Evolutionary conservation across 2,329 filamentous ascomycete species (phyloP).

Genomic region (Xylariaceae sp.): DNA sequence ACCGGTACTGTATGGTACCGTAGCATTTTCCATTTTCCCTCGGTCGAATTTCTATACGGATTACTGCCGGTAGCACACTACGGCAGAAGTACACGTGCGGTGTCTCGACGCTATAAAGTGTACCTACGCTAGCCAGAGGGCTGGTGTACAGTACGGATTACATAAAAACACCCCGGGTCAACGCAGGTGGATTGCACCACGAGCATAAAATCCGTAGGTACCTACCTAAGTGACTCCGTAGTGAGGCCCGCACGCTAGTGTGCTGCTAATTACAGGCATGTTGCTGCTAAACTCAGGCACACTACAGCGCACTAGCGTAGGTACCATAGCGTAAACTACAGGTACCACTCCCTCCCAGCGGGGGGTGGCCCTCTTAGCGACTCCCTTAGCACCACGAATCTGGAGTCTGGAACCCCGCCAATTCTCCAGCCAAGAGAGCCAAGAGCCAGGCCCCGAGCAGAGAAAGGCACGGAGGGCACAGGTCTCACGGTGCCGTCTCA

Average conservation of each 20-base stretch:
- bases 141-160: too few relatives aligned
- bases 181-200: background rate
- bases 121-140: too few relatives aligned
- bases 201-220: background rate
- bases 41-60: too few relatives aligned
- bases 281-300: background rate
- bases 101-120: too few relatives aligned
- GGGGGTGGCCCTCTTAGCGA: slow-evolving; percentile 16
- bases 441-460: slow-evolving; percentile 3
- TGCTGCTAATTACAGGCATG: background rate
- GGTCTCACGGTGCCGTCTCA: background rate
- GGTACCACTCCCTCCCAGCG: slow-evolving; percentile 2
- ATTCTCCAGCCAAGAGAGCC: background rate
- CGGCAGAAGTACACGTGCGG: too few relatives aligned
- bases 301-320: background rate
- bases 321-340: slow-evolving; percentile 5
- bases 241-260: background rate
- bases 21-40: too few relatives aligned
- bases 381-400: slow-evolving; percentile 10
- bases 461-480: background rate
- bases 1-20: too few relatives aligned
- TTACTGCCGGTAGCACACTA: too few relatives aligned
- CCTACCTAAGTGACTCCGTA: background rate
- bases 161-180: too few relatives aligned
- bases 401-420: slow-evolving; percentile 19